Conservation (phyloP, 345 rosid species). For the Turnera subulata region DNA sequence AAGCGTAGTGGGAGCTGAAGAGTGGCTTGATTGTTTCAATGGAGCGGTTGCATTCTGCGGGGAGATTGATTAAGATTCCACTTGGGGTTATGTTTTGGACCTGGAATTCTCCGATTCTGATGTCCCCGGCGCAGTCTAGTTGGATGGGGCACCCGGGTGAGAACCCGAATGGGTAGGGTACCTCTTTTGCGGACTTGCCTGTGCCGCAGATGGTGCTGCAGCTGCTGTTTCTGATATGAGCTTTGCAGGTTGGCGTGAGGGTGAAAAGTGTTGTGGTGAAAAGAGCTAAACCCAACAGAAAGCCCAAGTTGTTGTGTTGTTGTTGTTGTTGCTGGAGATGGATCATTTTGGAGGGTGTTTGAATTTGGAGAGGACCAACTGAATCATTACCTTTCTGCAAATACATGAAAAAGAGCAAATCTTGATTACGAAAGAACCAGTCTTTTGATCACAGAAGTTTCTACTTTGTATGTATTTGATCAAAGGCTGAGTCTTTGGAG, state of each 20-base stretch:
- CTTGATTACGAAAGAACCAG: too few species aligned
- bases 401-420: too few species aligned
- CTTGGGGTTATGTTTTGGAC: slow-evolving; percentile 53
- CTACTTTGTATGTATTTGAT: too few species aligned
- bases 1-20: slow-evolving; percentile 38
- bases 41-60: slow-evolving; percentile 42
- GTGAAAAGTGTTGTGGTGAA: slow-evolving; percentile 5
- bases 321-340: background rate
- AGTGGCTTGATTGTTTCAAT: slow-evolving; percentile 20
- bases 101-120: slow-evolving; percentile 39
- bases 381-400: background rate
- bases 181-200: slow-evolving; percentile 9
- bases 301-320: slow-evolving; percentile 11
- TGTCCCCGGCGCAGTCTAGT: slow-evolving; percentile 31
- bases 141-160: slow-evolving; percentile 41
- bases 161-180: slow-evolving; percentile 81
- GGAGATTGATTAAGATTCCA: slow-evolving; percentile 35
- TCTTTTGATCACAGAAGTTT: too few species aligned
- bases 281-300: background rate
- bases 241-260: background rate
- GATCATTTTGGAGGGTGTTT: slow-evolving; percentile 2
- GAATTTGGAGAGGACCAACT: background rate
- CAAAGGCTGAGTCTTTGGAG: too few species aligned
- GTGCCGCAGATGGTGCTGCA: slow-evolving; percentile 40
- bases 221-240: background rate